phyloP scores from a whole-genome alignment of 257 asterid species.

The Ilex asprella region DNA sequence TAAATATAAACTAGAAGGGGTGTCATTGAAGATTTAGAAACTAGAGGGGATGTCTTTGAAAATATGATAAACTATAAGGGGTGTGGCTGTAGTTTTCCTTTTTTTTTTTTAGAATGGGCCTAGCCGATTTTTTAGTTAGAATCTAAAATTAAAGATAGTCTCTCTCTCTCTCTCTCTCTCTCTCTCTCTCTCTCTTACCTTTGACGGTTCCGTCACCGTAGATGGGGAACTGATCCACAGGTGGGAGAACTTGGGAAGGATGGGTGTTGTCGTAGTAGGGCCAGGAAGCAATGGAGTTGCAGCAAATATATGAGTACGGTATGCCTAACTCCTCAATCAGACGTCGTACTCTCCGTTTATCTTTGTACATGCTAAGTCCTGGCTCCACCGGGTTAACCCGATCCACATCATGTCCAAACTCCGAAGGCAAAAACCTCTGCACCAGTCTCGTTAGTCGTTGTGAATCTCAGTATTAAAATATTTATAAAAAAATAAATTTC shows the following conservation, averaged over 20 bases:
- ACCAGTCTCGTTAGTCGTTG: not conserved
- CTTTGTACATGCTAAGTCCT: constrained; percentile 29
- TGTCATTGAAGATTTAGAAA: too few relatives aligned
- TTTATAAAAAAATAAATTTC: too few relatives aligned
- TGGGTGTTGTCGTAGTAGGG: constrained; percentile 31
- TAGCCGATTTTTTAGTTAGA: too few relatives aligned
- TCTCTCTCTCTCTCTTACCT: constrained; percentile 12
- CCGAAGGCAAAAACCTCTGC: constrained; percentile 35
- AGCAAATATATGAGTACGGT: constrained; percentile 30
- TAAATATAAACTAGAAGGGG: too few relatives aligned
- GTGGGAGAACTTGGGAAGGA: constrained; percentile 28
- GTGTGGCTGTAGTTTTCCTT: too few relatives aligned
- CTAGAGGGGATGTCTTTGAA: too few relatives aligned
- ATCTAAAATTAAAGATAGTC: too few relatives aligned
- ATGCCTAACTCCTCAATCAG: constrained; percentile 20
- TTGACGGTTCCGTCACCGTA: constrained; percentile 34
- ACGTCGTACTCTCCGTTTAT: constrained; percentile 25
- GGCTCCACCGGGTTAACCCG: constrained; percentile 31
- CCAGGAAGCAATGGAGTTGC: constrained; percentile 37
- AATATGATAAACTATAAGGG: too few relatives aligned
- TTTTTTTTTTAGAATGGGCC: too few relatives aligned
- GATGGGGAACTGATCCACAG: constrained; percentile 28
- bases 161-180: too few relatives aligned
- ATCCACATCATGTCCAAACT: constrained; percentile 39
- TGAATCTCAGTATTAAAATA: not conserved